Conservation (phyloP, 345 rosid genomes). For the Mercurialis annua region DNA sequence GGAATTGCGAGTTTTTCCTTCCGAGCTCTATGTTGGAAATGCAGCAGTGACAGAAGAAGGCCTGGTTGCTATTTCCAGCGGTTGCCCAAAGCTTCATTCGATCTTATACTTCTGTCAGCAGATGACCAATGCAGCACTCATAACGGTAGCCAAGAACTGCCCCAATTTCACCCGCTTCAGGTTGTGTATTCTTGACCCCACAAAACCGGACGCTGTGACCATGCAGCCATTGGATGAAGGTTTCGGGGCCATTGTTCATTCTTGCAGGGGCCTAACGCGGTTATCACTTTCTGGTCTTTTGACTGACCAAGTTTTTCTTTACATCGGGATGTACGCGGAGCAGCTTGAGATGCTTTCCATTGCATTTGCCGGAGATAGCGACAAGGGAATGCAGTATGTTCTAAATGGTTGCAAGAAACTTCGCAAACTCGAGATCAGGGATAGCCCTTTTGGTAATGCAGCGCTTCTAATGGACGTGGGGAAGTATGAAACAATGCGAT, state of each 20-base stretch:
- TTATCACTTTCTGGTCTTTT: slow-evolving; percentile 75
- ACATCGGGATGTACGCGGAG: slow-evolving; percentile 78
- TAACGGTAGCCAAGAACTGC: slow-evolving; percentile 74
- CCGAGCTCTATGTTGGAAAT: slow-evolving; percentile 55
- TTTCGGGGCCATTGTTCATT: slow-evolving; percentile 84
- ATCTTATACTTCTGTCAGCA: slow-evolving; percentile 89
- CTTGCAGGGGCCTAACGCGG: slow-evolving; percentile 69
- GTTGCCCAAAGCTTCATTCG: slow-evolving; percentile 81
- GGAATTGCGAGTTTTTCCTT: slow-evolving; percentile 90
- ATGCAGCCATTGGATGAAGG: slow-evolving; percentile 82
- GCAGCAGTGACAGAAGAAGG: slow-evolving; percentile 83
- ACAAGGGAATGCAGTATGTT: slow-evolving; percentile 81
- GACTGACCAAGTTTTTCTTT: slow-evolving; percentile 75
- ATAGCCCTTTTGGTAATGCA: slow-evolving; percentile 76
- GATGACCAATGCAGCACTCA: slow-evolving; percentile 94
- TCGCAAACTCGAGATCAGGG: slow-evolving; percentile 85
- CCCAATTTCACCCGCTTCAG: slow-evolving; percentile 81
- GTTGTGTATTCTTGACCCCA: slow-evolving; percentile 72
- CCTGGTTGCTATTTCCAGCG: slow-evolving; percentile 74
- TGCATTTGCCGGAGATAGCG: slow-evolving; percentile 87
- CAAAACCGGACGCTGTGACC: slow-evolving; percentile 68
- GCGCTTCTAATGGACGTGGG: slow-evolving; percentile 80
- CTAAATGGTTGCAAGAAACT: slow-evolving; percentile 87
- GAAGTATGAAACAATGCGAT: slow-evolving; percentile 99
- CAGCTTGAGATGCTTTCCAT: slow-evolving; percentile 93